phyloP scores from a whole-genome alignment of 2,329 filamentous ascomycete genomes.

The Hymenoscyphus repandus region DNA sequence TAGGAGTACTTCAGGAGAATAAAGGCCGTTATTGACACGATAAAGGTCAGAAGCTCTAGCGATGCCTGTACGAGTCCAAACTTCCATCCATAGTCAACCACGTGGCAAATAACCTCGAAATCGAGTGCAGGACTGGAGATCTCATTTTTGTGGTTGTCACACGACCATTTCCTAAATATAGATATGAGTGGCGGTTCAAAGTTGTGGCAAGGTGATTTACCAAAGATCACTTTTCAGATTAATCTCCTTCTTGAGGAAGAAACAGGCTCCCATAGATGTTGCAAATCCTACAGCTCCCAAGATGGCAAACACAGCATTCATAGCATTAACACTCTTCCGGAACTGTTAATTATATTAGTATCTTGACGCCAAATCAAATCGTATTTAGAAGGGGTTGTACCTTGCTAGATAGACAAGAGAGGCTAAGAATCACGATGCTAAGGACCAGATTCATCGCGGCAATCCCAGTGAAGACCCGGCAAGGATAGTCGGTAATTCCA shows the following conservation, averaged over 20 bases:
- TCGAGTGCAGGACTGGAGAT: constrained; percentile 15
- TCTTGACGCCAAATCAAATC: background rate
- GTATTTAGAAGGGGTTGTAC: constrained; percentile 2
- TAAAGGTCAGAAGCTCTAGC: constrained; percentile 19
- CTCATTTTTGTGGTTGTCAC: constrained; percentile 15
- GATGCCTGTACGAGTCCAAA: constrained; percentile 20
- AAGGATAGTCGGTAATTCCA: constrained; percentile 17
- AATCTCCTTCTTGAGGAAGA: constrained; percentile 14
- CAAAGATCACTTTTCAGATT: constrained; percentile 16
- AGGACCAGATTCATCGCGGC: constrained; percentile 16
- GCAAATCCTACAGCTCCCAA: constrained; percentile 17
- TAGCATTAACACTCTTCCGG: constrained; percentile 13
- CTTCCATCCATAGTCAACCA: constrained; percentile 20
- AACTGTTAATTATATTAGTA: constrained; percentile 13
- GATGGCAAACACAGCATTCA: constrained; percentile 18
- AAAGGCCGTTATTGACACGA: constrained; percentile 16
- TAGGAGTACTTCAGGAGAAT: constrained; percentile 15
- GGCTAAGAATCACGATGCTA: constrained; percentile 8
- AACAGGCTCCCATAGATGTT: constrained; percentile 16
- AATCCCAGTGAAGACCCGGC: constrained; percentile 12
- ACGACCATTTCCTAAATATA: constrained; percentile 19
- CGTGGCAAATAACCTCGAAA: constrained; percentile 16
- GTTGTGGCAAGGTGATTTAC: constrained; percentile 1
- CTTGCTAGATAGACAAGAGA: constrained; percentile 18
- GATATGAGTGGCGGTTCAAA: too few relatives aligned